Evolutionary conservation across 1,284 basidiomycete genomes (phyloP).

Genomic region (Cutaneotrichosporon dermatis): DNA sequence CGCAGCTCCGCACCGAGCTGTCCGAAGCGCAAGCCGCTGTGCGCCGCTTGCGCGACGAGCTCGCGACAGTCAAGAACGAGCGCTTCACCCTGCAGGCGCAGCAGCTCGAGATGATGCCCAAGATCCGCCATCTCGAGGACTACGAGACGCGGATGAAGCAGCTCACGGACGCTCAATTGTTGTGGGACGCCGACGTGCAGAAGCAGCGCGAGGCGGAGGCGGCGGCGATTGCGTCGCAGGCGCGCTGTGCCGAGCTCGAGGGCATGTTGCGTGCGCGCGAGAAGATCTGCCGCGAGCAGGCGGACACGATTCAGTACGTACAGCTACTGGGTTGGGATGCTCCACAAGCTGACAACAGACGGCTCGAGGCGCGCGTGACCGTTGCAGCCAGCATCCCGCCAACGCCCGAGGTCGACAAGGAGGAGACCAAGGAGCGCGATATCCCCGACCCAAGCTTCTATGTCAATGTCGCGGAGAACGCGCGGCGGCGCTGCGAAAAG

Average conservation of each 20-base stretch:
- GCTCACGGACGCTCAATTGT: conserved; percentile 32
- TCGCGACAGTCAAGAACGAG: conserved; percentile 45
- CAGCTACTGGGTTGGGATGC: background rate
- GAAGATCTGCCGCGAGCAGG: conserved; percentile 21
- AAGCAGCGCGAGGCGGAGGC: conserved; percentile 26
- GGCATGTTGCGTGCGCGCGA: conserved; percentile 25
- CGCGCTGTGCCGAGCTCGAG: conserved; percentile 26
- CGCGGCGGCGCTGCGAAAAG: conserved; percentile 22
- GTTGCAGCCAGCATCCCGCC: background rate
- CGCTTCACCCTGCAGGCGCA: conserved; percentile 41
- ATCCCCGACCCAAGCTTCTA: conserved; percentile 16
- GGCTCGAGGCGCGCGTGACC: conserved; percentile 10
- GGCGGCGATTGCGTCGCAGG: conserved; percentile 17
- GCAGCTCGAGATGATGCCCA: conserved; percentile 35
- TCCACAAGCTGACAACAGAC: background rate
- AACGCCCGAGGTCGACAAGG: background rate
- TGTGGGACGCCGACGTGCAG: conserved; percentile 38
- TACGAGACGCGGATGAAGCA: conserved; percentile 42
- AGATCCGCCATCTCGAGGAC: conserved; percentile 40
- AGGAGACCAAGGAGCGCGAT: background rate
- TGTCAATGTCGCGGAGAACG: conserved; percentile 26
- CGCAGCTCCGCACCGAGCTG: conserved; percentile 29
- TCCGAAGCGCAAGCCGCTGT: conserved; percentile 27
- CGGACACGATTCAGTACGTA: conserved; percentile 18
- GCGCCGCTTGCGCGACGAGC: conserved; percentile 34